Conservation (phyloP, 2,329 filamentous ascomycete genomes). For the Aspergillus aculeatinus region DNA sequence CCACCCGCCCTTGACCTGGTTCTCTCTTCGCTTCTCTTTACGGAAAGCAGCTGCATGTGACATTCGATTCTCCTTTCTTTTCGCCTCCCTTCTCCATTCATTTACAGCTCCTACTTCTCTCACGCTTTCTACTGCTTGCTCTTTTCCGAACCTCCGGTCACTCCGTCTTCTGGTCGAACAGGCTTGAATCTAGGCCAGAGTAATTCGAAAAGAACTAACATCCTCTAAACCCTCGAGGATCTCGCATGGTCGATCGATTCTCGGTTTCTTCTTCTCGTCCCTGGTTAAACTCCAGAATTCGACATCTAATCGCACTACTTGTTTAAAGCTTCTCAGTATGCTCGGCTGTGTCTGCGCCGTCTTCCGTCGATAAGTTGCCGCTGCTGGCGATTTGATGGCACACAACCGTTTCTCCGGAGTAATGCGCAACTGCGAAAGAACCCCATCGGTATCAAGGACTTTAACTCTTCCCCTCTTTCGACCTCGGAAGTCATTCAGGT, state of each 20-base stretch:
- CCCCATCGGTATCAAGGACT: constrained; percentile 9
- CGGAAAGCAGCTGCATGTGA: constrained; percentile 16
- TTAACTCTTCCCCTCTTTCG: not conserved
- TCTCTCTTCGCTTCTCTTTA: constrained; percentile 12
- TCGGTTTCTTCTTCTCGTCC: not conserved
- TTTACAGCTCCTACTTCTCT: constrained; percentile 1
- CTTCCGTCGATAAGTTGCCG: constrained; percentile 23
- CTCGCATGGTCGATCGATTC: not conserved
- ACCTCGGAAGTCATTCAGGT: not conserved
- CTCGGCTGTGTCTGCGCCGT: constrained; percentile 18
- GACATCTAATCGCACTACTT: not conserved
- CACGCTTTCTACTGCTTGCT: constrained; percentile 11
- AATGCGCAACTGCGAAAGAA: constrained; percentile 16
- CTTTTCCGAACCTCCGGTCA: not conserved
- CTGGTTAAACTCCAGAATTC: not conserved
- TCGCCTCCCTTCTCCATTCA: not conserved
- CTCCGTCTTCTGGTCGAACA: not conserved
- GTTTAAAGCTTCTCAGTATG: constrained; percentile 17
- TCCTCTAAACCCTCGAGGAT: not conserved
- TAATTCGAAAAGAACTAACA: not conserved
- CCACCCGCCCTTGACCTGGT: not conserved
- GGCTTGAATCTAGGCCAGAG: not conserved
- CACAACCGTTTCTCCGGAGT: constrained; percentile 19
- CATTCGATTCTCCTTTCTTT: constrained; percentile 17
- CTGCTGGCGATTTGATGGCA: constrained; percentile 24